phyloP scores from a whole-genome alignment of 805 yeast genomes.

The Yarrowia porcina region DNA sequence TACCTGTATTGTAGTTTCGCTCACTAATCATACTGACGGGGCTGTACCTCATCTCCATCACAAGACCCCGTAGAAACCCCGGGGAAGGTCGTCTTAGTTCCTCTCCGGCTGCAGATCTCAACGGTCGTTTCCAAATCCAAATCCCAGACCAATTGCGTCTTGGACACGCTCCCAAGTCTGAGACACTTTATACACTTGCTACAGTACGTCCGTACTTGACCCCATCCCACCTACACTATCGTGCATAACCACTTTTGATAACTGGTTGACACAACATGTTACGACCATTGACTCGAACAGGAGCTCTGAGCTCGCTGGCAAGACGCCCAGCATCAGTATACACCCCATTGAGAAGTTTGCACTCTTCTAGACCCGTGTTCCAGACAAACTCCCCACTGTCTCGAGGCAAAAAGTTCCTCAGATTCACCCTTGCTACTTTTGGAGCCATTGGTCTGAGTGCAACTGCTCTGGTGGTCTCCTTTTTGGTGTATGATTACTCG shows the following conservation, averaged over 20 bases:
- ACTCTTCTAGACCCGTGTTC: not conserved
- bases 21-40: no score
- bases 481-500: constrained; percentile 51
- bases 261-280: not conserved
- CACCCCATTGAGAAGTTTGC: not conserved
- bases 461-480: constrained; percentile 41
- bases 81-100: not conserved
- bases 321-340: not conserved
- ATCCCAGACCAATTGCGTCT: not conserved
- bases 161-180: not conserved
- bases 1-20: no score
- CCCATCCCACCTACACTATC: not conserved
- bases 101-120: not conserved
- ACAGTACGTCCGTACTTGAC: no score
- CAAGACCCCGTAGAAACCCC: no score
- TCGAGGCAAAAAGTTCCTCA: not conserved
- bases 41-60: no score
- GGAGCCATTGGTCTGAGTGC: constrained; percentile 29
- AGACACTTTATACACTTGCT: not conserved
- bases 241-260: not conserved
- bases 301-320: not conserved
- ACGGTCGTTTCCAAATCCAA: not conserved
- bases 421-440: constrained; percentile 9
- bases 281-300: not conserved
- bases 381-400: not conserved